Evolutionary conservation across 2,329 filamentous ascomycete species (phyloP), one percentile per base, ranked within the genome.

Genomic region (Sporothrix euskadiensis): DNA sequence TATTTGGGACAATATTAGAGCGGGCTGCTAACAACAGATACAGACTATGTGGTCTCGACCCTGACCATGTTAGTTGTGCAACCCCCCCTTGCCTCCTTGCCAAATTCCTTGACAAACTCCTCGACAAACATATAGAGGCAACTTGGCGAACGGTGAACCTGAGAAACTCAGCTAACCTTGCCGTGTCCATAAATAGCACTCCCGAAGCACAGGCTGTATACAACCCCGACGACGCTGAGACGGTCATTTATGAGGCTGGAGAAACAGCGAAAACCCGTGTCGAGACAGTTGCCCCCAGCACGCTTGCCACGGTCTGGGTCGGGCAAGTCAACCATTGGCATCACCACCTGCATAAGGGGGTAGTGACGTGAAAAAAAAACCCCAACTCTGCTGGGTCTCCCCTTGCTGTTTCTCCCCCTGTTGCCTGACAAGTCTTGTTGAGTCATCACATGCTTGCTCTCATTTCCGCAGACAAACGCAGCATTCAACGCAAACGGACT

Each of bases 171-270:
- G 12, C 74, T 75, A 66, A 76, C 69, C 22, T 73, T 39, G 16
- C 16, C 44, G 4, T 56, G 26, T 5, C 26, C 16, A 16, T n/a
- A 41, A 63, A 35, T 10, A 78, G 77, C 30, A 76, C 73, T 2
- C 76, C 76, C 0, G 75, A 76, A 3, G 74, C 75, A n/a, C 77
- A 78, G 69, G 78, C 77, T 3, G 74, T 78, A 4, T 78, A 77
- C 72, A 71, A 76, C 26, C 71, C 73, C 52, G 65, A 72, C 14
- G 70, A 75, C 10, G 61, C 71, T 32, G 72, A 74, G 14, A 78
- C 77, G 3, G 72, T 78, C 22, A 59, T 75, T 26, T 75, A 74
- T 2, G 35, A 73, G 12, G 73, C 69, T 54, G 73, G 75, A 7
- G 66, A 73, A 14, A 70, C 73, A 68, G 77, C 76, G 1, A 71